These are phyloP conservation scores for Lasiosphaeriaceae sp. DNA, from an alignment of 495 filamentous ascomycete genomes.

Conservation along the genomic window DNA sequence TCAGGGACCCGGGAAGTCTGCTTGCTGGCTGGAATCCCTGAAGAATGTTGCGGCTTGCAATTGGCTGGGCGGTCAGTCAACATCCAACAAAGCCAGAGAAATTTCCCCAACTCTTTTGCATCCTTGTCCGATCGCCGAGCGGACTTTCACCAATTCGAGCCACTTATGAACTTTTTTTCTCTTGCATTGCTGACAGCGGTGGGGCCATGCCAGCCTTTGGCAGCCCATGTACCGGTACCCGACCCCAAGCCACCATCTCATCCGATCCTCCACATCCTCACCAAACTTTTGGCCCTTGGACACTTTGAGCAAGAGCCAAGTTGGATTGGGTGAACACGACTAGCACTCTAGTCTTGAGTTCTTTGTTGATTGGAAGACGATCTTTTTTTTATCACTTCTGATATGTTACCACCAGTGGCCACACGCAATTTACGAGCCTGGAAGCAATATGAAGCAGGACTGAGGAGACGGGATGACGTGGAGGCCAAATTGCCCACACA, in stretches of 20 bases:
- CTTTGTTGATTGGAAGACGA: too few species aligned
- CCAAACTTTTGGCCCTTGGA: background rate
- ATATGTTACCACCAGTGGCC: too few species aligned
- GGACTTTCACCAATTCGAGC: constrained; percentile 25
- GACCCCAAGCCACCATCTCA: constrained; percentile 9
- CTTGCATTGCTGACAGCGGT: constrained; percentile 18
- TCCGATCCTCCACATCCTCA: constrained; percentile 8
- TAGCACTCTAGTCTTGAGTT: too few species aligned
- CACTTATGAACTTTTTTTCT: constrained; percentile 2
- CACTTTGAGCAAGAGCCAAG: too few species aligned
- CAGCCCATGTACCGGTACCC: constrained; percentile 29
- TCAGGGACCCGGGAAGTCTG: constrained; percentile 6
- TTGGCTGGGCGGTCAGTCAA: constrained; percentile 27
- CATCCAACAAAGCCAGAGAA: constrained; percentile 30
- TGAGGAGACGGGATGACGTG: too few species aligned
- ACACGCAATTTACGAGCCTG: too few species aligned
- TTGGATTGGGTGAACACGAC: too few species aligned
- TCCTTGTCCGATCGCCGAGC: constrained; percentile 29
- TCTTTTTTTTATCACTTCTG: too few species aligned
- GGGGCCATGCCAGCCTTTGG: constrained; percentile 5
- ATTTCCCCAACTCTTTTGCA: constrained; percentile 35
- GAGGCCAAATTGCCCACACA: too few species aligned
- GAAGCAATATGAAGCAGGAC: too few species aligned
- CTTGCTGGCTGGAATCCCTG: constrained; percentile 17
- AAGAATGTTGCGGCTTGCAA: constrained; percentile 22